A percentile compares a stretch with the other conserved stretches of the same genome.
These are phyloP conservation scores for Russula olivacea DNA, from an alignment of 768 basidiomycete genomes.

Conservation along the genomic window DNA sequence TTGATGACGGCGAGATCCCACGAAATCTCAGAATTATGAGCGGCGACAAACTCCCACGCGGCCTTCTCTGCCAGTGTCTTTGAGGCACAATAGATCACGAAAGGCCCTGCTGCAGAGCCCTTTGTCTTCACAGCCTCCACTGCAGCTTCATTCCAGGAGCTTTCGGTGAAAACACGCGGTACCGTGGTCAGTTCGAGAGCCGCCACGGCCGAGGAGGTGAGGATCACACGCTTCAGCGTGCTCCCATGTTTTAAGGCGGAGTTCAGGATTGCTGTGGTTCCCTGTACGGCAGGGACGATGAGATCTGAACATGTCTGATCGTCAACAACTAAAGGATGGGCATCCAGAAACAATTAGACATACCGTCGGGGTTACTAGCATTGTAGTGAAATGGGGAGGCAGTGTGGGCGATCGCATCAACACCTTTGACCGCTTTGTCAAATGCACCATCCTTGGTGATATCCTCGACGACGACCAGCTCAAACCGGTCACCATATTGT, in stretches of 20 bases:
- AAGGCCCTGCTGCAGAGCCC: slow-evolving; percentile 39
- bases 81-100: slow-evolving; percentile 48
- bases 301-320: slow-evolving; percentile 39
- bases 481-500: slow-evolving; percentile 50
- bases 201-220: slow-evolving; percentile 54
- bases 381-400: slow-evolving; percentile 56
- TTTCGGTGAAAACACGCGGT: slow-evolving; percentile 25
- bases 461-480: slow-evolving; percentile 63
- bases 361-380: slow-evolving; percentile 38
- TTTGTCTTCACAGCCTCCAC: slow-evolving; percentile 42
- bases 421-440: slow-evolving; percentile 70
- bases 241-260: slow-evolving; percentile 52
- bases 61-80: slow-evolving; percentile 58
- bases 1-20: slow-evolving; percentile 52
- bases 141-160: slow-evolving; percentile 52
- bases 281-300: slow-evolving; percentile 64
- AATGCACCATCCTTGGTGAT: slow-evolving; percentile 60
- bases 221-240: slow-evolving; percentile 52
- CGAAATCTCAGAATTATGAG: slow-evolving; percentile 38
- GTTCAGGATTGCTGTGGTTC: slow-evolving; percentile 58
- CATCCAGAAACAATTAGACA: background rate
- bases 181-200: slow-evolving; percentile 31
- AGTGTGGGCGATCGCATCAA: slow-evolving; percentile 65
- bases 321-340: background rate
- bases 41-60: slow-evolving; percentile 45